These are phyloP conservation scores for Myxozyma vanderwaltii DNA, from an alignment of 805 yeast species.

Conservation along the genomic window DNA sequence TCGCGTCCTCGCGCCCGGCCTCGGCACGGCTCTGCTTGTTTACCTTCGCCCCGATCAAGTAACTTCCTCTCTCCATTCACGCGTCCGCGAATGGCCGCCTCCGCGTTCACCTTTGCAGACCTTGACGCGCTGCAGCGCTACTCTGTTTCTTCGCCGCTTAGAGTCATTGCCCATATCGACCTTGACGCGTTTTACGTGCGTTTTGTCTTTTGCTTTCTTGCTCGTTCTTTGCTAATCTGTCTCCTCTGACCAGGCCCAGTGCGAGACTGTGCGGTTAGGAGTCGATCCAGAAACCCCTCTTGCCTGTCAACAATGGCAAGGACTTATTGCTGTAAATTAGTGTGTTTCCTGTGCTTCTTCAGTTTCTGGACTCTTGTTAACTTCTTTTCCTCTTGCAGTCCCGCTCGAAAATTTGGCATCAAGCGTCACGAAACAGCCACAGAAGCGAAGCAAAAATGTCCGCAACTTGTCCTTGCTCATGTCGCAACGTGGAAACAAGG, in stretches of 20 bases:
- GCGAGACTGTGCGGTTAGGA: slow-evolving; percentile 76
- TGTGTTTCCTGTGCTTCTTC: slow-evolving; percentile 15
- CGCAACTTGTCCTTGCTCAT: slow-evolving; percentile 74
- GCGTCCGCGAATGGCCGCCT: background rate
- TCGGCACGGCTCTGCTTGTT: background rate
- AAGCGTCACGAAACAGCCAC: slow-evolving; percentile 71
- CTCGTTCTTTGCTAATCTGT: background rate
- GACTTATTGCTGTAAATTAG: slow-evolving; percentile 77
- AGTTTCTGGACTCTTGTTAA: background rate
- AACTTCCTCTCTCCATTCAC: no score
- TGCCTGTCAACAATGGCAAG: slow-evolving; percentile 91
- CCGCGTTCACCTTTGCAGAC: slow-evolving; percentile 17
- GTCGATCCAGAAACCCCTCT: slow-evolving; percentile 72
- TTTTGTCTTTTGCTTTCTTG: background rate
- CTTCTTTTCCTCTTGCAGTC: slow-evolving; percentile 47
- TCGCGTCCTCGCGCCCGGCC: background rate
- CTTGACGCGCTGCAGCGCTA: slow-evolving; percentile 15
- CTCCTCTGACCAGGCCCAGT: slow-evolving; percentile 59
- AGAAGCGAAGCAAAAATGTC: slow-evolving; percentile 75
- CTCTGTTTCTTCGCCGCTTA: slow-evolving; percentile 47
- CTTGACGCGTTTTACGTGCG: slow-evolving; percentile 84
- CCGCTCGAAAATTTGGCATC: slow-evolving; percentile 84
- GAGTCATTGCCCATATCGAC: slow-evolving; percentile 84
- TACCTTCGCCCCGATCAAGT: background rate
- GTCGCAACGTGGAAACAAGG: slow-evolving; percentile 94